Evolutionary conservation across 2,329 filamentous ascomycete genomes (phyloP).

Genomic region (Endoconidiophora polonica): DNA sequence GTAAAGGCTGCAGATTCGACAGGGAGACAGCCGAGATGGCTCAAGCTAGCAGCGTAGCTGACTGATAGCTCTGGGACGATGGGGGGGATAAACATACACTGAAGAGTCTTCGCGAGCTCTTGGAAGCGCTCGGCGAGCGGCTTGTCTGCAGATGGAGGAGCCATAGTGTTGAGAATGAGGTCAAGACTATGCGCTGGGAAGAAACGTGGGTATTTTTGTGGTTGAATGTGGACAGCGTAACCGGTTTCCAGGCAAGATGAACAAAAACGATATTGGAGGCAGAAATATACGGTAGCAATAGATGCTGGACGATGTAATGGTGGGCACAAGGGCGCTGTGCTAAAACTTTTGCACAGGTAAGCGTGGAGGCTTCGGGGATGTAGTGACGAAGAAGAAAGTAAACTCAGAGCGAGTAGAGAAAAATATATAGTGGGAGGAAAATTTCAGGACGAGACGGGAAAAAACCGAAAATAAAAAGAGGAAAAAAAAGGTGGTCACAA

Average conservation of each 20-base stretch:
- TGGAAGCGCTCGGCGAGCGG: conserved; percentile 61
- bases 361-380: background rate
- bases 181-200: background rate
- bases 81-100: conserved; percentile 47
- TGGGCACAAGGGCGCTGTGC: background rate
- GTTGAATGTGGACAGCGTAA: background rate
- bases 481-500: conserved; percentile 6
- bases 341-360: background rate
- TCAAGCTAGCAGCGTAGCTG: background rate
- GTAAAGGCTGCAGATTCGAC: conserved; percentile 14
- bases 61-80: too few relatives aligned
- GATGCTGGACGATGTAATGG: background rate
- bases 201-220: background rate
- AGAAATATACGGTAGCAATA: background rate
- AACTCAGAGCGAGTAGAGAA: background rate
- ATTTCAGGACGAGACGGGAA: background rate
- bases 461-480: background rate
- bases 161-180: conserved; percentile 9
- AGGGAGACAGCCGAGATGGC: conserved; percentile 13
- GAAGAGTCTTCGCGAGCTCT: conserved; percentile 70
- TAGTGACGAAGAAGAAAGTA: background rate
- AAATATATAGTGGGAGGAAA: conserved; percentile 3
- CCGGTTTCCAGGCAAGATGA: background rate
- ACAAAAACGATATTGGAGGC: background rate
- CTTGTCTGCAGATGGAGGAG: conserved; percentile 48